Conservation (phyloP, 1,284 basidiomycete species). For the Tetrapyrgos nigripes region DNA sequence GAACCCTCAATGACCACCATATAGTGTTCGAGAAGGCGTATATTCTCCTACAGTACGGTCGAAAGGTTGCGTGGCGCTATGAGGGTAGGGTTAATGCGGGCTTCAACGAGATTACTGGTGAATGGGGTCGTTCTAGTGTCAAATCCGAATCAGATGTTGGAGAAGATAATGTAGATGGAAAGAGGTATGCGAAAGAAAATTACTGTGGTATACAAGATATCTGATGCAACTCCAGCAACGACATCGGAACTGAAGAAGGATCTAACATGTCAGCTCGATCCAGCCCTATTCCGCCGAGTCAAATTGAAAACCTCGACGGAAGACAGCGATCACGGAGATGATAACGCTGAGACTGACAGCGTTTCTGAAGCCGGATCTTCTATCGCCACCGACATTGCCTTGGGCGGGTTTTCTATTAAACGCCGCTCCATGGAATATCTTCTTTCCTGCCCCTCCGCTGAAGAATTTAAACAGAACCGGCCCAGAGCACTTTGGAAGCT, state of each 20-base stretch:
- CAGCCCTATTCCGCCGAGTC: too few species aligned
- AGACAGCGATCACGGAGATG: too few species aligned
- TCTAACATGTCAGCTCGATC: too few species aligned
- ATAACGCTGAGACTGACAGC: too few species aligned
- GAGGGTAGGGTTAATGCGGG: neutral
- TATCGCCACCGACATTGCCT: too few species aligned
- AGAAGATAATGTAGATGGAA: neutral
- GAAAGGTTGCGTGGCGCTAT: neutral
- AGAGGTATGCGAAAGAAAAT: neutral
- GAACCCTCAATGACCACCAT: neutral
- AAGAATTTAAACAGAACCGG: too few species aligned
- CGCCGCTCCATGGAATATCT: too few species aligned
- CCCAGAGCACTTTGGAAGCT: too few species aligned
- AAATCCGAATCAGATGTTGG: neutral
- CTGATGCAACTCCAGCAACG: neutral
- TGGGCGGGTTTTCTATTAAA: too few species aligned
- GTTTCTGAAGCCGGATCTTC: too few species aligned
- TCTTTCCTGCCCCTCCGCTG: too few species aligned
- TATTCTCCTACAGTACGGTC: conserved; percentile 2
- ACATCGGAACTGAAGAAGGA: neutral
- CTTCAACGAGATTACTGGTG: neutral
- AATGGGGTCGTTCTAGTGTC: neutral
- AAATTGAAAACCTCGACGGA: too few species aligned
- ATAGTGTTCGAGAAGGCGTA: conserved; percentile 1
- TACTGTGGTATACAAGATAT: neutral